Base-by-base conservation (phyloP, 73 alveolate species). In the Paramecium caudatum region DNA sequence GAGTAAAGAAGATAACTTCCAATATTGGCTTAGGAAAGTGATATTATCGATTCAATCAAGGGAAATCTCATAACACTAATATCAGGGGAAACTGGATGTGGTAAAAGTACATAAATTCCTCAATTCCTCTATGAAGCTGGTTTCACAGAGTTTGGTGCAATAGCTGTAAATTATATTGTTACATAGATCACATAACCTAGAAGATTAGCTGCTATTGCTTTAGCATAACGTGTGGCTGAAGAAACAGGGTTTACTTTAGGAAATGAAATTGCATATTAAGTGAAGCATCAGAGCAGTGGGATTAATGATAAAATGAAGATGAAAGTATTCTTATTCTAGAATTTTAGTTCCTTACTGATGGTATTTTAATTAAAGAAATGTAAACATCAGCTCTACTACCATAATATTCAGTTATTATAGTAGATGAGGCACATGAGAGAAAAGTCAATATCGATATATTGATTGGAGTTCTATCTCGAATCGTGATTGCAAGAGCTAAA, bases 371-470 rank as follows among this genome's bases (percentile, higher is more conserved):
- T 49, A 97, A 96, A 82, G 99, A 97, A 88, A 82, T 97, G 82
- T 97, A 94, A 49, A 86, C 93, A 47, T 99, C 96, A 83, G 95
- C 94, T 34, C 69, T 96, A 37, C 84, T 98, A 55, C 90, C 93
- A 45, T 91, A 96, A 81, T 97, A 97, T 90, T 95, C 99, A n/a
- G 99, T 97, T 19, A 93, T 98, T 48, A 95, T 98, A 34, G 96
- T 97, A 55, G 99, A 98, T 97, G 99, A 98, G 84, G 99, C 99
- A 10, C 99, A 98, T 94, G 99, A 98, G 82, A 94, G 99, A 91
- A 96, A 98, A 33, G 92, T 97, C 46, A 96, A 98, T 95, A 95
- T 99, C n/a, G 99, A 98, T 90, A 91, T 98, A 33, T 83, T 98
- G 80, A 93, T 98, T 30, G 98, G 99, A 46, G 82, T 98, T 32